Base-by-base conservation (phyloP, 768 basidiomycete species). In the Suillus lakei region DNA sequence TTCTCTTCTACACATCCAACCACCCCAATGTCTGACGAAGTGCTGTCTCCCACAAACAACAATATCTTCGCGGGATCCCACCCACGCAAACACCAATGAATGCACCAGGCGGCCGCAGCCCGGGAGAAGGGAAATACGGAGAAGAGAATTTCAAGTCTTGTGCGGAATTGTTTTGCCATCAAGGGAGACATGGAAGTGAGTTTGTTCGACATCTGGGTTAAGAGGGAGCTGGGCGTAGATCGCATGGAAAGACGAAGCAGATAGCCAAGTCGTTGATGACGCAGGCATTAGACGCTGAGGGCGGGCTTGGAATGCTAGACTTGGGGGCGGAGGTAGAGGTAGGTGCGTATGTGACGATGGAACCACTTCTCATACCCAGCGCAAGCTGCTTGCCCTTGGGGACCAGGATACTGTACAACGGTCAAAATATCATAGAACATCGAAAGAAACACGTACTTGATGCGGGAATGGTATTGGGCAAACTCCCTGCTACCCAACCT, bases 311-410 rank as follows among this genome's bases (percentile, higher is more conserved):
- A 41, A 92, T 81, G 67, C 87, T 84, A 60, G 83, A 86, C 71
- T 91, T 86, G 7, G 82, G 81, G 3, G 79, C 77, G 7, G 83
- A 77, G 12, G 85, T 85, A 62, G 86, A 86, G 13, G 80, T 80
- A 28, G 89, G 82, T 44, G 84, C 81, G 72, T 87, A 93, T 0
- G 91, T 87, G 48, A 91, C 73, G 41, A 94, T 88, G 61, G 90
- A 89, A 3, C 92, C 91, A 26, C 81, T 83, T 67, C 85, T 85
- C 16, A 93, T 77, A 26, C 90, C 92, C 54, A 95, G 84, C 1
- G 91, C 91, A 48, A 94, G 80, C 64, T 93, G 92, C 72, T 92
- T 94, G 51, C 93, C 92, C 73, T 92, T 93, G 2, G 1, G 92
- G 92, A 94, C 93, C 92, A 95, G 15, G 90, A 85, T 8, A 90